Conservation (phyloP, 73 alveolate species). For the Diophrys appendiculata region DNA sequence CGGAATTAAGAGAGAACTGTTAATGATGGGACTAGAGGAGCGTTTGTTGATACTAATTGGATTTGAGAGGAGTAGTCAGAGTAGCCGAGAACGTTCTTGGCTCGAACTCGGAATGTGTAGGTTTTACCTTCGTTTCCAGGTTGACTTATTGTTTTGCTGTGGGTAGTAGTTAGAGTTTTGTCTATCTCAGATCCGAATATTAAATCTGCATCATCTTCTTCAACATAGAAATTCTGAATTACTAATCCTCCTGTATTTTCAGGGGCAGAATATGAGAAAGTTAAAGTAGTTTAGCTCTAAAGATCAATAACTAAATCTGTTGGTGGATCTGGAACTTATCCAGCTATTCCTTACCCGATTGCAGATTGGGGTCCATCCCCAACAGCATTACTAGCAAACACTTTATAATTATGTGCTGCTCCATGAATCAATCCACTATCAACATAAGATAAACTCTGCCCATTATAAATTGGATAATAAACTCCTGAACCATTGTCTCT, state of each 20-base stretch:
- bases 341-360: slow-evolving; percentile 10
- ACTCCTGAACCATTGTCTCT: slow-evolving; percentile 57
- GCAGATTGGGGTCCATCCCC: slow-evolving; percentile 54
- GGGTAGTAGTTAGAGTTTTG: slow-evolving; percentile 5
- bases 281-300: slow-evolving; percentile 37
- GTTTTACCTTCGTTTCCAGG: slow-evolving; percentile 52
- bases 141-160: slow-evolving; percentile 23
- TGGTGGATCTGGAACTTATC: slow-evolving; percentile 27
- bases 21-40: slow-evolving; percentile 56
- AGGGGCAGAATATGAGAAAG: slow-evolving; percentile 51
- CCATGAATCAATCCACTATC: slow-evolving; percentile 47
- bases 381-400: slow-evolving; percentile 54
- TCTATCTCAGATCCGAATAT: slow-evolving; percentile 20
- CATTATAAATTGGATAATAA: slow-evolving; percentile 38
- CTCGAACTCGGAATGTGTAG: slow-evolving; percentile 66
- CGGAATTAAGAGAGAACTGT: too few relatives aligned
- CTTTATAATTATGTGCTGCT: slow-evolving; percentile 49
- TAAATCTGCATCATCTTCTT: slow-evolving; percentile 36
- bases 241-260: slow-evolving; percentile 52
- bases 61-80: slow-evolving; percentile 59
- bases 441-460: slow-evolving; percentile 6
- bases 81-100: slow-evolving; percentile 59
- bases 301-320: slow-evolving; percentile 6
- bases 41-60: slow-evolving; percentile 54
- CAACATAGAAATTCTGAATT: slow-evolving; percentile 24